Conservation (phyloP, 495 filamentous ascomycete genomes). For the Zalerion maritima region DNA sequence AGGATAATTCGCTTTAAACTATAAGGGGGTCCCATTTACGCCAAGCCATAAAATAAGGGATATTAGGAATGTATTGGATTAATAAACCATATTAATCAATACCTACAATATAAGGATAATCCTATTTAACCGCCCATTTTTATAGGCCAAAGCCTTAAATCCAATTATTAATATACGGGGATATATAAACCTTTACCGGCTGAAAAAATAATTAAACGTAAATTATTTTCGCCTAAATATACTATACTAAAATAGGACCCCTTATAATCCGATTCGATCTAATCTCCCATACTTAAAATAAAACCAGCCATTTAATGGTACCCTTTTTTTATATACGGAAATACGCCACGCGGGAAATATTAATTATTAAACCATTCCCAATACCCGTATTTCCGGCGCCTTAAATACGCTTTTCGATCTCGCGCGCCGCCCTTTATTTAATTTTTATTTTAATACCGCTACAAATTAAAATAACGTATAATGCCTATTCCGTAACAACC, state of each 20-base stretch:
- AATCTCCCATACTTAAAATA: constrained; percentile 4
- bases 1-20: too few species aligned
- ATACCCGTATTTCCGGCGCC: constrained; percentile 5
- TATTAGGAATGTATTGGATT: too few species aligned
- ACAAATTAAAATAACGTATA: not conserved
- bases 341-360: too few species aligned
- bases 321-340: too few species aligned
- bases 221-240: constrained; percentile 5
- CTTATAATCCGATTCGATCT: constrained; percentile 1
- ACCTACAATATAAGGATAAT: too few species aligned
- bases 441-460: constrained; percentile 1
- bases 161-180: constrained; percentile 3
- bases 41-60: too few species aligned
- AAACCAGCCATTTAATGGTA: too few species aligned
- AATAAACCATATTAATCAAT: too few species aligned
- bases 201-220: constrained; percentile 8
- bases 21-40: too few species aligned
- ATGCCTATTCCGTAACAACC: constrained; percentile 3
- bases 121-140: too few species aligned
- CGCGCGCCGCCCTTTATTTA: not conserved
- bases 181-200: constrained; percentile 4
- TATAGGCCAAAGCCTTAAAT: constrained; percentile 4
- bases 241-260: constrained; percentile 3
- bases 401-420: constrained; percentile 4
- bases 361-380: constrained; percentile 1